Evolutionary conservation across 129 eudicot species (phyloP), one percentile per base, ranked within the genome.

Genomic region (Chrysanthemum makinoi): DNA sequence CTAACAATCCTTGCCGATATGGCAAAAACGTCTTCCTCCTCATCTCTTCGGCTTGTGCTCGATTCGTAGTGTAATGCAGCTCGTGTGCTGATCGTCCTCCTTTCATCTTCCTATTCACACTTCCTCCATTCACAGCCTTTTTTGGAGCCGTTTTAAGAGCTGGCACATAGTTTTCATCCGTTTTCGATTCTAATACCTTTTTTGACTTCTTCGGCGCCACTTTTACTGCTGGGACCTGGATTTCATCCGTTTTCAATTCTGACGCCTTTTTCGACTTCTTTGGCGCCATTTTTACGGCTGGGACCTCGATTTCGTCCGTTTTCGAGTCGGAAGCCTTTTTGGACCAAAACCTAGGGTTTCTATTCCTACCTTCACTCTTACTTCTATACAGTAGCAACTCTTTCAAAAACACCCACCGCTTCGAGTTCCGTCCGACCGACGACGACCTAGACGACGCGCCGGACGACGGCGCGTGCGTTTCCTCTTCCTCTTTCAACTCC

Each of bases 31-130:
- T 91, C 89, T 86, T 91, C 88, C 79, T 91, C 91, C 85, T 85
- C 97, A 91, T 83, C 86, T 90, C 97, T 83, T 87, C 95, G 55
- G 97, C 86, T 61, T 85, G 88, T 10, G 95, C 97, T 55, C 97
- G 77, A 55, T 91, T 87, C 26, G 79, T 70, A 1, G 89, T 78
- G 89, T 91, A 91, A 81, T 85, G 95, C 77, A 87, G 8, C 65
- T 90, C 97, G 22, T 90, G 97, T 4, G 95, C 81, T 44, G 90
- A 85, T 1, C 78, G 69, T 10, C 80, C 63, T 15, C 48, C 68
- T 59, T 86, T 83, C 66, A 87, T 82, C 63, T 86, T 89, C 72
- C 86, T 43, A 24, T 67, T 79, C 50, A 58, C 11, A 10, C 77
- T 86, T 12, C 65, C 65, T 53, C 90, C 91, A 62, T 83, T 82